phyloP scores from a whole-genome alignment of 495 filamentous ascomycete species.

The Tuber melanosporum region DNA sequence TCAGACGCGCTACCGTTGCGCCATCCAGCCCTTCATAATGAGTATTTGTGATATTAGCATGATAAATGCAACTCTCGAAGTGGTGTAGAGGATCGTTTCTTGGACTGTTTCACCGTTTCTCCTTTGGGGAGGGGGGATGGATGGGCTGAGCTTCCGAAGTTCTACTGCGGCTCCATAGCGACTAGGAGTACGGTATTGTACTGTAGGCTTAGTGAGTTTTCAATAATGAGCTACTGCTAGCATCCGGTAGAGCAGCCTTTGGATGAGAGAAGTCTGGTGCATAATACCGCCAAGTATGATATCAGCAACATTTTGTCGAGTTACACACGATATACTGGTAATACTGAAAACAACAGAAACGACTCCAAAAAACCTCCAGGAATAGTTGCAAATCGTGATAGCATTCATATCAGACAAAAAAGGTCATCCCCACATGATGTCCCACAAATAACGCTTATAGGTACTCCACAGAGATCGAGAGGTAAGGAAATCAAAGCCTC shows the following conservation, averaged over 20 bases:
- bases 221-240: background rate
- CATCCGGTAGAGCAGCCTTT: too few species aligned
- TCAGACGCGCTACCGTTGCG: conserved; percentile 37
- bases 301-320: background rate
- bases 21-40: conserved; percentile 13
- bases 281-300: background rate
- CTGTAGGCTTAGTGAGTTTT: background rate
- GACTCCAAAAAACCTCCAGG: background rate
- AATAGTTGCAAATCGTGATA: background rate
- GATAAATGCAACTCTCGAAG: background rate
- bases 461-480: background rate
- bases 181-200: background rate
- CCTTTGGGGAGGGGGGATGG: too few species aligned
- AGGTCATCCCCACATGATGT: background rate
- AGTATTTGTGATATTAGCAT: background rate
- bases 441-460: background rate
- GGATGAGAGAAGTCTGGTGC: background rate
- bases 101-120: background rate
- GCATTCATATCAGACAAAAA: background rate
- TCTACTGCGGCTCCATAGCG: background rate
- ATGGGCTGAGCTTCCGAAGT: background rate
- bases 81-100: background rate
- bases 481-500: background rate
- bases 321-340: background rate
- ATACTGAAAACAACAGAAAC: background rate